Evolutionary conservation across 257 asterid species (phyloP).

Genomic region (Cinchona pubescens): DNA sequence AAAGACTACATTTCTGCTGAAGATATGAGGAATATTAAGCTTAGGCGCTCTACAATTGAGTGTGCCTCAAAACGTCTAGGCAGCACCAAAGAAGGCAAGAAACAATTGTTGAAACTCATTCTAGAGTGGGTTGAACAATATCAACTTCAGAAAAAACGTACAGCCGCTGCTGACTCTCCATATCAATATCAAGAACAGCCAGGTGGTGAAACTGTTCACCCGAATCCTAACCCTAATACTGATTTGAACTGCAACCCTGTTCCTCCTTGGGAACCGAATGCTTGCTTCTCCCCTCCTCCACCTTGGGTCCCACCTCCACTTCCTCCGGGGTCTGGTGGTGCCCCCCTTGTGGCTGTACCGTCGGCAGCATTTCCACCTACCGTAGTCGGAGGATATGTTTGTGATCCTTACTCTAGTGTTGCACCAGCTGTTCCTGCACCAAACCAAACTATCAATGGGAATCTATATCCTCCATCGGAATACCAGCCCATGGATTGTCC

Average conservation of each 20-base stretch:
- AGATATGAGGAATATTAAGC: constrained; percentile 76
- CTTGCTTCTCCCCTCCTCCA: too few species aligned
- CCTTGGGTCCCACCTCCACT: constrained; percentile 3
- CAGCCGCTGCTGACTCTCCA: neutral
- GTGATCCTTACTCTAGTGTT: constrained; percentile 31
- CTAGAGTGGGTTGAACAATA: constrained; percentile 79
- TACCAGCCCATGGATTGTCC: constrained; percentile 44
- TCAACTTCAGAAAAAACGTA: constrained; percentile 61
- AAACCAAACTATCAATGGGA: constrained; percentile 40
- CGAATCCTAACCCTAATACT: constrained; percentile 11
- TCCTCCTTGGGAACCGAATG: too few species aligned
- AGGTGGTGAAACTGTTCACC: constrained; percentile 2
- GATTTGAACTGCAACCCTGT: constrained; percentile 7
- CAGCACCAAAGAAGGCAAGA: constrained; percentile 59
- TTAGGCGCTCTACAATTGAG: constrained; percentile 75
- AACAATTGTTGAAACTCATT: constrained; percentile 64
- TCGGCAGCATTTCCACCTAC: constrained; percentile 15
- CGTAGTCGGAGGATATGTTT: constrained; percentile 19
- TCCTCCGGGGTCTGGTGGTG: neutral
- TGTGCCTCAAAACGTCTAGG: constrained; percentile 74
- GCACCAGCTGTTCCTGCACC: constrained; percentile 7
- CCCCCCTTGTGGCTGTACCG: neutral
- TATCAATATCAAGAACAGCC: constrained; percentile 9
- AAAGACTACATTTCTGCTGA: constrained; percentile 70
- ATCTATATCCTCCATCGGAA: constrained; percentile 33